Percentiles rank a stretch among this genome's conserved stretches.
phyloP scores from a whole-genome alignment of 768 basidiomycete genomes.

The Chalciporus pseudorubinellus region DNA sequence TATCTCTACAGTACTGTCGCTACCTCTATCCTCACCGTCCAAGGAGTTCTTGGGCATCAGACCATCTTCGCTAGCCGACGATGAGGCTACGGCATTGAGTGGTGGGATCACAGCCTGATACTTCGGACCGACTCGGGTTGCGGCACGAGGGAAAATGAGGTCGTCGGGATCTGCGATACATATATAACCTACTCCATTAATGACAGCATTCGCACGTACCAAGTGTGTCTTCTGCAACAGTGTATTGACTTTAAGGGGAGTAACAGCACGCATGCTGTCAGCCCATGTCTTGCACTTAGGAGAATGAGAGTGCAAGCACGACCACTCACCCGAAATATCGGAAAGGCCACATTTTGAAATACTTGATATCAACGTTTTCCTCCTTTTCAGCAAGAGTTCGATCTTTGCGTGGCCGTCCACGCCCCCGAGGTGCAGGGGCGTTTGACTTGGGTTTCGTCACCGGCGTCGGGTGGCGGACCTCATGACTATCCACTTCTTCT shows the following conservation, averaged over 20 bases:
- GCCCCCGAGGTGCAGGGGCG: constrained; percentile 67
- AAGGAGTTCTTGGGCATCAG: neutral
- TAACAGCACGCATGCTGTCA: constrained; percentile 12
- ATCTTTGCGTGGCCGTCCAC: constrained; percentile 78
- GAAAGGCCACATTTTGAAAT: constrained; percentile 92
- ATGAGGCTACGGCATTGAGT: constrained; percentile 34
- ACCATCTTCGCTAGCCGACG: constrained; percentile 27
- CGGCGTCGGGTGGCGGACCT: constrained; percentile 59
- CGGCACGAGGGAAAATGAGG: constrained; percentile 91
- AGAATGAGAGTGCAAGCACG: neutral
- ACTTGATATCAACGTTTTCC: constrained; percentile 73
- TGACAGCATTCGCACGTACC: constrained; percentile 45
- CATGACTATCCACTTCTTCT: constrained; percentile 77
- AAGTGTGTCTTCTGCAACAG: constrained; percentile 87
- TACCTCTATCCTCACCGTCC: constrained; percentile 56
- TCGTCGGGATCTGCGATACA: constrained; percentile 82
- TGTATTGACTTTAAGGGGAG: constrained; percentile 63
- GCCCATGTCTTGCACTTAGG: constrained; percentile 1
- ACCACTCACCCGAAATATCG: constrained; percentile 89
- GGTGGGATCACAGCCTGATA: constrained; percentile 68
- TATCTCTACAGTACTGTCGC: constrained; percentile 71
- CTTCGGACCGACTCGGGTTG: constrained; percentile 86
- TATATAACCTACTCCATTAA: constrained; percentile 24
- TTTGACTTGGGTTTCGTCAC: constrained; percentile 60
- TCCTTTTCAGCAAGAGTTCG: constrained; percentile 69